Percentiles rank a stretch among this genome's conserved stretches.
Conservation (phyloP, 2,329 filamentous ascomycete species). For the Coniella lustricola region DNA sequence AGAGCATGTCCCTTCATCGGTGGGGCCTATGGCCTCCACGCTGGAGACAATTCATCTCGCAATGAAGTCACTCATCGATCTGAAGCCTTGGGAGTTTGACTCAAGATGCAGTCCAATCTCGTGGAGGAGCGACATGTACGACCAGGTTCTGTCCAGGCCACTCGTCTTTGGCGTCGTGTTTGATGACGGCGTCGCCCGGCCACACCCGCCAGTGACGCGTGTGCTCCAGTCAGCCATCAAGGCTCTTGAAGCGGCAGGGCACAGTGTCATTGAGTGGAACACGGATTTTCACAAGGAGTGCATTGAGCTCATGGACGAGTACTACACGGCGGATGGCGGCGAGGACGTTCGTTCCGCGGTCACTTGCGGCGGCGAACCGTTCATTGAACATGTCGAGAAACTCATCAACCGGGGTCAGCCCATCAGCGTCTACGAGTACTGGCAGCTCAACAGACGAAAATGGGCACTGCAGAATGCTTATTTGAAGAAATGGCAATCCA, state of each 20-base stretch:
- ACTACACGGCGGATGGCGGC: constrained; percentile 55
- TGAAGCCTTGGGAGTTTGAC: constrained; percentile 47
- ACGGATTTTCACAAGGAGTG: constrained; percentile 45
- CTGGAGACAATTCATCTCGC: constrained; percentile 41
- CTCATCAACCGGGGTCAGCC: constrained; percentile 45
- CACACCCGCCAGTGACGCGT: constrained; percentile 45
- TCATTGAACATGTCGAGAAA: constrained; percentile 50
- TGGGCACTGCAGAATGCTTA: constrained; percentile 45
- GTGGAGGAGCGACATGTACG: constrained; percentile 43
- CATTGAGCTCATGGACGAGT: constrained; percentile 39
- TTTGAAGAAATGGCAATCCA: constrained; percentile 50
- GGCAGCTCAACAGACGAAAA: constrained; percentile 58
- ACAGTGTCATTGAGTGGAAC: constrained; percentile 49
- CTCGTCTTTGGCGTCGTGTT: constrained; percentile 42
- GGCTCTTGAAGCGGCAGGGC: constrained; percentile 38
- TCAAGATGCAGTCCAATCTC: constrained; percentile 45
- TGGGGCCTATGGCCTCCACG: constrained; percentile 52
- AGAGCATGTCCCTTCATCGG: constrained; percentile 54
- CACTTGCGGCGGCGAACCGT: constrained; percentile 48
- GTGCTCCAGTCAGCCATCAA: constrained; percentile 32
- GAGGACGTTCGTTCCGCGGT: constrained; percentile 55
- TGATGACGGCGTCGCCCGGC: constrained; percentile 47
- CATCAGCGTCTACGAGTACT: constrained; percentile 59
- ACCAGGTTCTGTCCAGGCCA: constrained; percentile 32
- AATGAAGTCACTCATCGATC: constrained; percentile 39